These are phyloP conservation scores for Adansonia grandidieri DNA, from an alignment of 441 rosid species.

Conservation along the genomic window DNA sequence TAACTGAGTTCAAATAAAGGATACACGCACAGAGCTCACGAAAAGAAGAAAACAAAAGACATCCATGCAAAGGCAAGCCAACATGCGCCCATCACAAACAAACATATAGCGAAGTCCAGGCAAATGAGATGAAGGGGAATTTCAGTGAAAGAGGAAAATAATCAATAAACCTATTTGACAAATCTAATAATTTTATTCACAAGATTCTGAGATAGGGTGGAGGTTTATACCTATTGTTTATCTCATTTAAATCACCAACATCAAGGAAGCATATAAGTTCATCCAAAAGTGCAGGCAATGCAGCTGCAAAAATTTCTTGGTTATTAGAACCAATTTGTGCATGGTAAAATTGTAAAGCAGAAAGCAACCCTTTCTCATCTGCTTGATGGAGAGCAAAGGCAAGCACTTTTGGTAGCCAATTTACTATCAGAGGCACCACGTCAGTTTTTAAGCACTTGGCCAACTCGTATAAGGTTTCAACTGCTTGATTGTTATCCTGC, in stretches of 20 bases:
- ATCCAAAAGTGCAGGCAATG: constrained; percentile 94
- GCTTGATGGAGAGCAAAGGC: constrained; percentile 86
- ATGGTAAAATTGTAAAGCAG: constrained; percentile 85
- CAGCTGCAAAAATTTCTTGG: constrained; percentile 94
- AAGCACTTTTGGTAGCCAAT: constrained; percentile 96
- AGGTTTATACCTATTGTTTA: constrained; percentile 69
- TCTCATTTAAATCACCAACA: constrained; percentile 75
- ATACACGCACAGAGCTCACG: constrained; percentile 1
- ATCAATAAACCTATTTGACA: constrained; percentile 5
- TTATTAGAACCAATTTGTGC: constrained; percentile 84
- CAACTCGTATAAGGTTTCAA: constrained; percentile 65
- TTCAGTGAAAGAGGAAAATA: constrained; percentile 18
- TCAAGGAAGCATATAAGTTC: constrained; percentile 94
- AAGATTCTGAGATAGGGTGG: constrained; percentile 26
- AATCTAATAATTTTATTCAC: constrained; percentile 22
- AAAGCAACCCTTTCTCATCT: constrained; percentile 66
- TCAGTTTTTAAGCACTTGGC: constrained; percentile 78
- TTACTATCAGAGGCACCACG: constrained; percentile 74
- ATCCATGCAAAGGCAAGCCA: neutral
- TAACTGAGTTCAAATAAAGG: neutral
- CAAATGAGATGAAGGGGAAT: constrained; percentile 14
- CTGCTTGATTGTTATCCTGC: constrained; percentile 68
- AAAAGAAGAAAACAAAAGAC: constrained; percentile 11
- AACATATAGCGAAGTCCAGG: neutral
- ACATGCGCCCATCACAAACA: constrained; percentile 7